These are phyloP conservation scores for Exophiala sideris DNA, from an alignment of 2,329 filamentous ascomycete genomes.

Conservation along the genomic window DNA sequence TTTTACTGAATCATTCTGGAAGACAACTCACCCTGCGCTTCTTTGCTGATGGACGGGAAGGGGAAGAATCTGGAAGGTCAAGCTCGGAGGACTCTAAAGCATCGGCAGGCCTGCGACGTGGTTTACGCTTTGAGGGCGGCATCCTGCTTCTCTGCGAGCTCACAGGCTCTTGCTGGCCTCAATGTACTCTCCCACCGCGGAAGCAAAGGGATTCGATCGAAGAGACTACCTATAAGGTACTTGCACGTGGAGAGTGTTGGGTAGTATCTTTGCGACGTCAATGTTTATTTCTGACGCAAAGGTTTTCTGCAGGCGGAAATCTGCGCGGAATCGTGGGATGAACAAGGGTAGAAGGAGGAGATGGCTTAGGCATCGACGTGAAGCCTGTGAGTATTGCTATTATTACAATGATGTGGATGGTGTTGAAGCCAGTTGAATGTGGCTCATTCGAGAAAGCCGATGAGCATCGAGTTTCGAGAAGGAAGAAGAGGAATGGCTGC, in stretches of 20 bases:
- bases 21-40: slow-evolving; percentile 45
- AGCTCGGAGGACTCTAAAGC: slow-evolving; percentile 36
- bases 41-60: slow-evolving; percentile 45
- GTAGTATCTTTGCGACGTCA: slow-evolving; percentile 22
- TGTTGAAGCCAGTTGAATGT: neutral
- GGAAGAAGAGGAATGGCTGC: too few relatives aligned
- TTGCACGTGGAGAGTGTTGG: slow-evolving; percentile 1
- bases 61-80: slow-evolving; percentile 47
- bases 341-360: neutral
- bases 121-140: slow-evolving; percentile 28
- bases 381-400: neutral
- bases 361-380: too few relatives aligned
- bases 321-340: slow-evolving; percentile 4
- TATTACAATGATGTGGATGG: neutral
- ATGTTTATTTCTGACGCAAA: slow-evolving; percentile 25
- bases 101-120: slow-evolving; percentile 24
- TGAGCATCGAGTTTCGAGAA: too few relatives aligned
- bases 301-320: slow-evolving; percentile 11
- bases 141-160: slow-evolving; percentile 10
- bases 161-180: neutral
- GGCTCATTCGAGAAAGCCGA: too few relatives aligned
- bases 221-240: neutral
- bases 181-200: neutral
- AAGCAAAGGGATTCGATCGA: neutral
- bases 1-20: slow-evolving; percentile 2